phyloP scores from a whole-genome alignment of 345 rosid species.

The Geranium brycei region DNA sequence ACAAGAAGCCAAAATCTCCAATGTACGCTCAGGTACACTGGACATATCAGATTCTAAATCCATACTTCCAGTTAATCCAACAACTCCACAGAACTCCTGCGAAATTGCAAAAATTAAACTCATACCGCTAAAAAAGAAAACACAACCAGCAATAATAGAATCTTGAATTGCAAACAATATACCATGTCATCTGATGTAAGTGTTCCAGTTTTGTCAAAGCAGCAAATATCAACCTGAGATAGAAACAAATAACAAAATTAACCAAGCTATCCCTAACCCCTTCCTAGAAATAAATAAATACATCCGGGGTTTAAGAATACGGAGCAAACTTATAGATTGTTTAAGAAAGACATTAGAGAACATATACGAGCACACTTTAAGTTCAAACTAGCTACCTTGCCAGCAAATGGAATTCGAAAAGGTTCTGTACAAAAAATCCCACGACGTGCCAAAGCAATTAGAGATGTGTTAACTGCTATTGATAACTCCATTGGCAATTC shows the following conservation, averaged over 20 bases:
- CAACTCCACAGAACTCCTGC: conserved; percentile 88
- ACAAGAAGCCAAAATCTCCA: conserved; percentile 95
- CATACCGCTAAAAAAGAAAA: conserved; percentile 4
- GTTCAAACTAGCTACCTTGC: conserved; percentile 44
- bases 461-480: conserved; percentile 93
- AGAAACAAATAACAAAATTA: conserved; percentile 6
- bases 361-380: neutral
- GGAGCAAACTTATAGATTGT: neutral
- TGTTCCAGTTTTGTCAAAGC: conserved; percentile 98
- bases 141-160: conserved; percentile 3
- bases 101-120: conserved; percentile 6
- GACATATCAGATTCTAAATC: conserved; percentile 79
- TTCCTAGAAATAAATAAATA: too few species aligned
- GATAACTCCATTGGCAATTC: conserved; percentile 99
- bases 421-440: conserved; percentile 99
- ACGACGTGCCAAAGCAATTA: conserved; percentile 84
- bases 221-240: conserved; percentile 89
- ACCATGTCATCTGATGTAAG: conserved; percentile 99
- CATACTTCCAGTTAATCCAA: conserved; percentile 40
- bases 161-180: conserved; percentile 4
- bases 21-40: conserved; percentile 53
- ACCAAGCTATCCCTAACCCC: too few species aligned
- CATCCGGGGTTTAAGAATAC: neutral
- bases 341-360: neutral
- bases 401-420: conserved; percentile 95